Percentiles rank a stretch among this genome's conserved stretches.
Evolutionary conservation across 2,329 filamentous ascomycete species (phyloP).

Genomic region (Cladosporium halotolerans): DNA sequence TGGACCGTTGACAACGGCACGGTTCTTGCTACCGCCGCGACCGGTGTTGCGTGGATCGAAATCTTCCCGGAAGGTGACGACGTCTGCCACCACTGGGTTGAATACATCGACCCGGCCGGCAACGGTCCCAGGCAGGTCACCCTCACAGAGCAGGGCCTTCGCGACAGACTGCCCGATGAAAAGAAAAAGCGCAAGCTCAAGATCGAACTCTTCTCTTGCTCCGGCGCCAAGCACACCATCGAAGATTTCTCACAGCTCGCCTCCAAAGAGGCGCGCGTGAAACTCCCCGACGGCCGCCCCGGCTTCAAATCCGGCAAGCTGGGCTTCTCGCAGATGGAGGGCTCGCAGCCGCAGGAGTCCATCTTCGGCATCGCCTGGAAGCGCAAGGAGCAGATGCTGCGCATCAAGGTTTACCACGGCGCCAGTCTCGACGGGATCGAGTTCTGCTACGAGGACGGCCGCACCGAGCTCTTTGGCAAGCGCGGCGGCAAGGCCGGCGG

Average conservation of each 20-base stretch:
- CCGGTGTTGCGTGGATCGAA: constrained; percentile 80
- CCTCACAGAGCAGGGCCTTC: constrained; percentile 69
- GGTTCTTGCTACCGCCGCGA: constrained; percentile 68
- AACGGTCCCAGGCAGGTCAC: constrained; percentile 64
- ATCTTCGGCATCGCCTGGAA: constrained; percentile 60
- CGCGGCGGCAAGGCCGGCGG: constrained; percentile 63
- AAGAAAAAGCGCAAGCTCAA: constrained; percentile 64
- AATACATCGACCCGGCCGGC: constrained; percentile 60
- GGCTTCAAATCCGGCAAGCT: constrained; percentile 72
- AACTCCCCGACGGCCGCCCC: constrained; percentile 65
- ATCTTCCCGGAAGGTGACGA: constrained; percentile 75
- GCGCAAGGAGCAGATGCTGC: constrained; percentile 66
- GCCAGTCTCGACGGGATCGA: constrained; percentile 76
- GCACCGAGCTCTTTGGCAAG: constrained; percentile 81
- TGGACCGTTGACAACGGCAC: constrained; percentile 76
- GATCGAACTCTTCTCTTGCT: constrained; percentile 69
- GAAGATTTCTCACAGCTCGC: constrained; percentile 66
- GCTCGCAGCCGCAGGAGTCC: constrained; percentile 63
- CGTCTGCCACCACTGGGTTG: constrained; percentile 72
- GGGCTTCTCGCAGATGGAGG: constrained; percentile 65
- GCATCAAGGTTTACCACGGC: constrained; percentile 71
- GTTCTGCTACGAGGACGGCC: constrained; percentile 84
- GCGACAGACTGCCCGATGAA: constrained; percentile 62
- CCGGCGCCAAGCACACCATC: constrained; percentile 66
- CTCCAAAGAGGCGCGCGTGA: constrained; percentile 66